Evolutionary conservation across 2,329 filamentous ascomycete genomes (phyloP), one percentile per base, ranked within the genome.

Genomic region (Ophiocordyceps camponoti-rufipedis): DNA sequence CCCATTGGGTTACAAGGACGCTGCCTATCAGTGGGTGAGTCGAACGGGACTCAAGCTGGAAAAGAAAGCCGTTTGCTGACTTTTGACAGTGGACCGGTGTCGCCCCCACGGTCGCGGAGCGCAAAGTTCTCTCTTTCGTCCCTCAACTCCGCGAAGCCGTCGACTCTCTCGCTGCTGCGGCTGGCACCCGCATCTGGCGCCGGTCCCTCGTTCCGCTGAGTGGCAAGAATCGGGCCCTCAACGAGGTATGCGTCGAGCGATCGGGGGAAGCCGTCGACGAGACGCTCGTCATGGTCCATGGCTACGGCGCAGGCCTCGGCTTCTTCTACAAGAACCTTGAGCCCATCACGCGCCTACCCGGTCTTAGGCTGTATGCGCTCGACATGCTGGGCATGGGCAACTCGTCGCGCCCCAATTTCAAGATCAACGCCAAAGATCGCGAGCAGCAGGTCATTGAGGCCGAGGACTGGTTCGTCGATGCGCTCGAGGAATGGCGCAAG

Each of bases 321-420:
- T 96, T 98, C 65, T 98, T 94, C 70, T 98, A 95, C 71, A 89
- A 91, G 65, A 98, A 98, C 60, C 94, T 94, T 49, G 91, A 98
- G 62, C 78, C 81, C 6, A 66, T 98, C 32, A 88, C 82, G 42
- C 78, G 88, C 16, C 66, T 78, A 1, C 69, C 73, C 28, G 87
- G 88, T 28, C 93, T 91, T 79, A 88, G 85, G 56, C 66, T 98
- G 16, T 96, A 91, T 58, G 86, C 89, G 1, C 68, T 98, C n/a
- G 89, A 98, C 56, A 78, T 96, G 72, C 71, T 95, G 14, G 89
- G 89, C 48, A 95, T 95, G 85, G 89, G 89, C 48, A 81, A 93
- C 56, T 93, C 85, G 47, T 81, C 78, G 28, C 73, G 89, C 5
- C 89, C 91, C 2, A 65, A 78, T 0, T 98, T 98, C 68, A 83